These are phyloP conservation scores for Aphanomyces cochlioides DNA, from an alignment of 352 stramenopile genomes.

Conservation along the genomic window DNA sequence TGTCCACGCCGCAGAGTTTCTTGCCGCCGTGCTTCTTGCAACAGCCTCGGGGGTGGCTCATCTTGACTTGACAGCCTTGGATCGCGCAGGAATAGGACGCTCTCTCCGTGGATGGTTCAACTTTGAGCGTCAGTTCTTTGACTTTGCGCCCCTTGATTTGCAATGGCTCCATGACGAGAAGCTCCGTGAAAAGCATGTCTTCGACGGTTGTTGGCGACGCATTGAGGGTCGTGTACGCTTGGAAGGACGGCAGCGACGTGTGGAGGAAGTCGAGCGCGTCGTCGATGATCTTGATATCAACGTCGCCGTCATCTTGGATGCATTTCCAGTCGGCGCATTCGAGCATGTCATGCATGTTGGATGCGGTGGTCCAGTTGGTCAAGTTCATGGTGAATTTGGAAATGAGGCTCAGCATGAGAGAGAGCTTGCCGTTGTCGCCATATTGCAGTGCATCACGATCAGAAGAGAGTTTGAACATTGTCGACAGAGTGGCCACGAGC, in stretches of 20 bases:
- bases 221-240: neutral
- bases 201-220: neutral
- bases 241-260: neutral
- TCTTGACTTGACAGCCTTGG: neutral
- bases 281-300: too few relatives aligned
- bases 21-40: conserved; percentile 33
- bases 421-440: too few relatives aligned
- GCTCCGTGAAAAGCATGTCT: neutral
- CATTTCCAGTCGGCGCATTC: too few relatives aligned
- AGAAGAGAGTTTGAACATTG: too few relatives aligned
- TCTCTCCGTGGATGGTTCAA: neutral
- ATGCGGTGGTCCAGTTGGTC: too few relatives aligned
- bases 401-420: too few relatives aligned
- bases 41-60: conserved; percentile 42
- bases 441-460: too few relatives aligned
- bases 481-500: too few relatives aligned
- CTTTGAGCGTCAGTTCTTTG: neutral
- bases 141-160: neutral
- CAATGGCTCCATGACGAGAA: neutral
- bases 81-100: neutral
- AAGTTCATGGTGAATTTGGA: too few relatives aligned
- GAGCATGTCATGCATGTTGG: too few relatives aligned
- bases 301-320: too few relatives aligned
- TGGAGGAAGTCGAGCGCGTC: too few relatives aligned
- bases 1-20: conserved; percentile 42